Percentiles rank a stretch among this genome's conserved stretches.
These are phyloP conservation scores for Centella asiatica DNA, from an alignment of 129 eudicot species.

Conservation along the genomic window DNA sequence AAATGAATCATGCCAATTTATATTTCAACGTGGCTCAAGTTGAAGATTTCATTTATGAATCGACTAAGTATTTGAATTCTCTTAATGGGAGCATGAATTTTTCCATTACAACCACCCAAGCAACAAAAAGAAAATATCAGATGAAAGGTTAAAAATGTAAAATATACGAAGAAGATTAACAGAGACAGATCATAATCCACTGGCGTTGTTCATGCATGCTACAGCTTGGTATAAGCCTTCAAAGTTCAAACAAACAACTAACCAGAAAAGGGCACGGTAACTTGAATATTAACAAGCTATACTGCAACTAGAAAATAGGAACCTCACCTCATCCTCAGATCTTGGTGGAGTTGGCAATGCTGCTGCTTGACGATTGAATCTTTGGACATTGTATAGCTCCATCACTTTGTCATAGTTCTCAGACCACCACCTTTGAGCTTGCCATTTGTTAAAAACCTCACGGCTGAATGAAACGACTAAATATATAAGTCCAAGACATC, in stretches of 20 bases:
- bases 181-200: background rate
- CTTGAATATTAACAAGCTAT: background rate
- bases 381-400: conserved; percentile 92
- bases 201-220: background rate
- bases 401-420: conserved; percentile 89
- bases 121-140: background rate
- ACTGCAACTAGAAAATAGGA: conserved; percentile 4
- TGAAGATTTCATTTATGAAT: no score
- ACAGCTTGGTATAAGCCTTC: background rate
- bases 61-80: no score
- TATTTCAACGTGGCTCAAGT: no score
- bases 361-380: conserved; percentile 49
- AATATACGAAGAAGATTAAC: no score
- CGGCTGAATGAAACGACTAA: conserved; percentile 55
- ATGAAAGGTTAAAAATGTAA: background rate
- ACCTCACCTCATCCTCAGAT: conserved; percentile 68
- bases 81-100: background rate
- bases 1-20: no score
- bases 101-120: background rate
- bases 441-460: conserved; percentile 92
- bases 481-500: background rate
- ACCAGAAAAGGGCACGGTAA: no score
- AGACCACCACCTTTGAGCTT: conserved; percentile 99
- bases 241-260: no score
- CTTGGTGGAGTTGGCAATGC: conserved; percentile 49